Percentiles rank a stretch among this genome's conserved stretches.
These are phyloP conservation scores for Cutaneotrichosporon cyanovorans DNA, from an alignment of 1,284 basidiomycete species.

Conservation along the genomic window DNA sequence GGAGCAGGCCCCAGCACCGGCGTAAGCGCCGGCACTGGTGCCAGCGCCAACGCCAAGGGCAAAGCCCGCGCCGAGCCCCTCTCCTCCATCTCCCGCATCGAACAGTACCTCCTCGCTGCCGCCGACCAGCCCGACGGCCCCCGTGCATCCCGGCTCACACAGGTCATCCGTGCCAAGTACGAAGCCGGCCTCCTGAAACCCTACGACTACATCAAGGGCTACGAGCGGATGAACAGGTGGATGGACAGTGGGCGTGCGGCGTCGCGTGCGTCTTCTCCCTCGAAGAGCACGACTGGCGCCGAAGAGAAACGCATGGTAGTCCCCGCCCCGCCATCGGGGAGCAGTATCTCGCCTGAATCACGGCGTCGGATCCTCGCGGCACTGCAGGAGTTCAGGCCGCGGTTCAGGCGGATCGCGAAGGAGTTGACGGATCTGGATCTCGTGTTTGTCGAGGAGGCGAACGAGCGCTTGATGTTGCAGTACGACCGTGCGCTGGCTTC, in stretches of 20 bases:
- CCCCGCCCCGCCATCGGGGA: conserved; percentile 21
- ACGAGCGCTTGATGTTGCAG: conserved; percentile 87
- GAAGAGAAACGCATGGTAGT: background rate
- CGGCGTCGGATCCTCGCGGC: conserved; percentile 66
- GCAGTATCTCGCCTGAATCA: conserved; percentile 66
- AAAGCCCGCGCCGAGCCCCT: conserved; percentile 17
- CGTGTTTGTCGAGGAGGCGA: conserved; percentile 96
- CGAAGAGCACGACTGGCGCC: conserved; percentile 5
- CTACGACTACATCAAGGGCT: conserved; percentile 94
- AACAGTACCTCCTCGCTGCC: conserved; percentile 76
- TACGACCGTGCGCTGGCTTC: conserved; percentile 93
- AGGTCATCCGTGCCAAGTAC: conserved; percentile 93
- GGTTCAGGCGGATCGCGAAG: conserved; percentile 86
- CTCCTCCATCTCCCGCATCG: conserved; percentile 17
- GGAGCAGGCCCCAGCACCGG: no score
- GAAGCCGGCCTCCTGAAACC: conserved; percentile 91
- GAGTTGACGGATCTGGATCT: conserved; percentile 87
- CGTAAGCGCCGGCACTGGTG: no score
- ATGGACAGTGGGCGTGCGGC: conserved; percentile 59
- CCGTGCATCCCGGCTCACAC: conserved; percentile 77
- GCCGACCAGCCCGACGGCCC: conserved; percentile 91
- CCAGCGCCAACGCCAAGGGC: conserved; percentile 11
- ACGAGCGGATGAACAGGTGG: conserved; percentile 80
- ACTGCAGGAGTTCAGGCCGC: conserved; percentile 81
- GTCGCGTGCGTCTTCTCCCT: conserved; percentile 8